These are phyloP conservation scores for Colletotrichum euphorbiae DNA, from an alignment of 2,329 filamentous ascomycete genomes.

Conservation along the genomic window DNA sequence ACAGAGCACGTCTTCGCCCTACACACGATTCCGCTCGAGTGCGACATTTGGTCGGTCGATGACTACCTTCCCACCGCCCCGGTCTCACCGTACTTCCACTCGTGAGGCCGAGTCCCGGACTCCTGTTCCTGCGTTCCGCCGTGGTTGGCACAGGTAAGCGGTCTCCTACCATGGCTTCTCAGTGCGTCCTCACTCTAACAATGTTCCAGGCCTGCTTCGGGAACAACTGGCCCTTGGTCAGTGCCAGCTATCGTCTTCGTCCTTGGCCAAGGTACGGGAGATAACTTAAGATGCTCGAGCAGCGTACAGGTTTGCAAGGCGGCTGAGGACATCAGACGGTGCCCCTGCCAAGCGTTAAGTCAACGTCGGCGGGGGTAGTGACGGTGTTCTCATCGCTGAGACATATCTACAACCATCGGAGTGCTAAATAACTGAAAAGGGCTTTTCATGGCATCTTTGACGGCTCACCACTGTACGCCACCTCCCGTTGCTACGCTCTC, in stretches of 20 bases:
- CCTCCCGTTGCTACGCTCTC: too few relatives aligned
- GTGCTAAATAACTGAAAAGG: too few relatives aligned
- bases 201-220: too few relatives aligned
- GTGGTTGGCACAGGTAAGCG: too few relatives aligned
- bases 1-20: slow-evolving; percentile 46
- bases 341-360: slow-evolving; percentile 42
- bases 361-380: slow-evolving; percentile 50
- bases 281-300: slow-evolving; percentile 48
- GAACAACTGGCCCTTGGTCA: slow-evolving; percentile 51
- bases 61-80: slow-evolving; percentile 44
- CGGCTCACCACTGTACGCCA: too few relatives aligned
- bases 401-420: too few relatives aligned
- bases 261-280: slow-evolving; percentile 47
- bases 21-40: slow-evolving; percentile 49
- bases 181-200: neutral
- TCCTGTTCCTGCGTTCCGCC: slow-evolving; percentile 48
- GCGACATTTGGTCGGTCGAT: slow-evolving; percentile 49
- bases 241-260: slow-evolving; percentile 51
- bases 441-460: too few relatives aligned
- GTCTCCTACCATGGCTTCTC: slow-evolving; percentile 42
- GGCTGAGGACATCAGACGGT: slow-evolving; percentile 34
- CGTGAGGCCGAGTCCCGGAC: slow-evolving; percentile 50
- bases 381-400: too few relatives aligned
- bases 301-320: slow-evolving; percentile 48
- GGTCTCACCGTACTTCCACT: slow-evolving; percentile 53